These are phyloP conservation scores for Candida insectorum DNA, from an alignment of 805 yeast genomes.

Conservation along the genomic window DNA sequence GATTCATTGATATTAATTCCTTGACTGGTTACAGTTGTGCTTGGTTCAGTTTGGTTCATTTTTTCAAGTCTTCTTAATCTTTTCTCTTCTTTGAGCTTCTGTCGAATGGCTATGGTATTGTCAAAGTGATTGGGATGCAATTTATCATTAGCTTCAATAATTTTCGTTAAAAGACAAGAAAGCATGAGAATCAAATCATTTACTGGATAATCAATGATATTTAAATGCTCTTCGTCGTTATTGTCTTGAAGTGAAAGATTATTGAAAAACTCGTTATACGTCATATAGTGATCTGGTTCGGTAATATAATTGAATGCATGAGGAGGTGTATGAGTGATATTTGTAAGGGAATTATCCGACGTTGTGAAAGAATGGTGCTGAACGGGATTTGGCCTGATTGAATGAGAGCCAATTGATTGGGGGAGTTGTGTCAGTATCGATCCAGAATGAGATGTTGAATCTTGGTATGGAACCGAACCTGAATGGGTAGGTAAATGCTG, in stretches of 20 bases:
- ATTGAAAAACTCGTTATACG: conserved; percentile 38
- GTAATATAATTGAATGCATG: conserved; percentile 7
- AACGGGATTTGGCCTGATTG: too few relatives aligned
- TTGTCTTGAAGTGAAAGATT: conserved; percentile 16
- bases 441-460: neutral
- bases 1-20: conserved; percentile 7
- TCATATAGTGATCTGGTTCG: conserved; percentile 42
- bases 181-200: conserved; percentile 80
- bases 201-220: conserved; percentile 81
- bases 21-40: conserved; percentile 1
- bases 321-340: conserved; percentile 4
- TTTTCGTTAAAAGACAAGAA: conserved; percentile 77
- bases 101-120: conserved; percentile 40
- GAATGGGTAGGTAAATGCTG: conserved; percentile 1
- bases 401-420: neutral
- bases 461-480: conserved; percentile 5
- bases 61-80: conserved; percentile 24
- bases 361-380: conserved; percentile 9
- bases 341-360: conserved; percentile 5
- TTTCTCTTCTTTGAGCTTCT: conserved; percentile 32
- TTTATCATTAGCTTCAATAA: conserved; percentile 85
- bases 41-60: neutral
- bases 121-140: conserved; percentile 68
- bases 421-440: conserved; percentile 4
- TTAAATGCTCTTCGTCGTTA: conserved; percentile 50